Base-by-base conservation (phyloP, 2,329 filamentous ascomycete species). In the Fonsecaea erecta region DNA sequence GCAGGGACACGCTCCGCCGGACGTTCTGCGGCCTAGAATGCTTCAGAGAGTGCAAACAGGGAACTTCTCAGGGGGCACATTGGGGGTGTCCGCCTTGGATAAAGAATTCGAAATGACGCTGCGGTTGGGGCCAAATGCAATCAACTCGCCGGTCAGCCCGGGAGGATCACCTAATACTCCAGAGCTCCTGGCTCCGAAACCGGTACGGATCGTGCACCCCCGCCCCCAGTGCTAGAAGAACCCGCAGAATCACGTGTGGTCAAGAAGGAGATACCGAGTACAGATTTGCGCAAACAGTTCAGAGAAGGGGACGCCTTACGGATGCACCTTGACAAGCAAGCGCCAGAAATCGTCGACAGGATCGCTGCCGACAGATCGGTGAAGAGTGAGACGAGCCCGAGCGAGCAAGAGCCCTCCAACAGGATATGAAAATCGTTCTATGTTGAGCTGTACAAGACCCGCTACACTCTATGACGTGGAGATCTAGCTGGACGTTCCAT, bases 101-200 rank as follows among this genome's bases (percentile, higher is more conserved):
- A 71, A 64, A 48, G 70, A 72, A 28, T 72, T 72, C 57, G 70
- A 71, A 56, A 72, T 72, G 70, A 68, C 66, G 2, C 43, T 72
- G 32, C 56, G 62, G 6, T 32, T 72, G 14, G 59, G 60, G 37
- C n/a, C 32, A 48, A 37, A 30, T 59, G 56, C 53, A 18, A n/a
- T 46, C 34, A 63, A 52, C 21, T 53, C 55, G 12, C 58, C 66
- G 18, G 63, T 52, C 43, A 67, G 61, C 26, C n/a, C 18, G 12
- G 60, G 34, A 37, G 51, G 30, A 24, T 43, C 56, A 12, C 37
- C 66, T 14, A 40, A 56, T 7, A 54, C 51, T 16, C 59, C 64
- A 3, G 58, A 66, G 32, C 66, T 71, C 32, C 12, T 67, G 34
- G 66, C 70, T 16, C 70, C 70, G 11, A 68, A 55, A 46, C 70